These are phyloP conservation scores for Lichtheimia hyalospora DNA, from an alignment of 371 early-diverging fungal species.

Conservation along the genomic window DNA sequence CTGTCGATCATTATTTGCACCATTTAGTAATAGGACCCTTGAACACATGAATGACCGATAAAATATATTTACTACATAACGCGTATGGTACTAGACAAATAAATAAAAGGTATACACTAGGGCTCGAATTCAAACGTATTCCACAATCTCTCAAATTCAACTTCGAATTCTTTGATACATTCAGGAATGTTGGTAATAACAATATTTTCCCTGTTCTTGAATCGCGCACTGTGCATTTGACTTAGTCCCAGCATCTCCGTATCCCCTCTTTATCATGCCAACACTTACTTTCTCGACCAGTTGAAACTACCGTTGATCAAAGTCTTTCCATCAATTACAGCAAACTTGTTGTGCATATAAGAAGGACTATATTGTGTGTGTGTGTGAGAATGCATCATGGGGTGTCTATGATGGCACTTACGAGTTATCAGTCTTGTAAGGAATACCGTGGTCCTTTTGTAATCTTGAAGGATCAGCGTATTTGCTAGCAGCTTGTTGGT, in stretches of 20 bases:
- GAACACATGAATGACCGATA: too few species aligned
- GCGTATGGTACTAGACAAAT: constrained; percentile 26
- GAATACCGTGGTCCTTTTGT: constrained; percentile 51
- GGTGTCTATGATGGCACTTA: constrained; percentile 9
- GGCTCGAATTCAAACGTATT: background rate
- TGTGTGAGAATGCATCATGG: too few species aligned
- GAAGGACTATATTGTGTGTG: constrained; percentile 21
- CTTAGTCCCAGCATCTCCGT: too few species aligned
- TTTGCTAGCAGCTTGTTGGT: constrained; percentile 59
- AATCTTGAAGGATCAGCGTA: constrained; percentile 62
- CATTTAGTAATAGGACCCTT: too few species aligned
- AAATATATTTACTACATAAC: too few species aligned
- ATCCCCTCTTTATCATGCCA: background rate
- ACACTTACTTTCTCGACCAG: constrained; percentile 47
- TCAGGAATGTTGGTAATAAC: constrained; percentile 56
- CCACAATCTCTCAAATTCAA: constrained; percentile 63
- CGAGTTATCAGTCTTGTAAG: constrained; percentile 51
- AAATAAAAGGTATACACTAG: background rate
- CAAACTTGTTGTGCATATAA: constrained; percentile 73
- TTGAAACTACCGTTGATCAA: constrained; percentile 53
- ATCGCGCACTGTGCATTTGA: constrained; percentile 42
- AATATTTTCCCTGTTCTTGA: constrained; percentile 60
- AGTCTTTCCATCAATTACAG: constrained; percentile 52
- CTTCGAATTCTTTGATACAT: constrained; percentile 42
- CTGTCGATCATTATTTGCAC: too few species aligned